Base-by-base conservation (phyloP, 164 flowering plant species). In the Buxus sempervirens region DNA sequence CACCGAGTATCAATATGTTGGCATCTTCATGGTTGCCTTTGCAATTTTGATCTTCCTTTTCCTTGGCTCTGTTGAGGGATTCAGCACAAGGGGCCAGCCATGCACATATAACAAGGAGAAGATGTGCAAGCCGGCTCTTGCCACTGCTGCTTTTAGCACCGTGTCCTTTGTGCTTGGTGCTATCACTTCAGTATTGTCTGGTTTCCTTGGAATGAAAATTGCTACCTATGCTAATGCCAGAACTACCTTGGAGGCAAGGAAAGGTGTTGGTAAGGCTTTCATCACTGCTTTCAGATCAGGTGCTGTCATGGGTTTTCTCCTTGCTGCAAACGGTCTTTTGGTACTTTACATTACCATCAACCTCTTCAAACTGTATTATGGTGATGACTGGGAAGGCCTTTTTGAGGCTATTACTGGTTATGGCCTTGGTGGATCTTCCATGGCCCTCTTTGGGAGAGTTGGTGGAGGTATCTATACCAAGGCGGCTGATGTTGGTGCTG, bases 401-500 rank as follows among this genome's bases (percentile, higher is more conserved):
- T 71, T 71, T 32, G 74, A 71, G 63, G 57, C 74, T 23, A 71
- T 71, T 36, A 71, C 74, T 32, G 70, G 74, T n/a, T 71, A 71
- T 60, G 69, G 70, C 16, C 74, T 71, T 59, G 74, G 74, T 60
- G 74, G 74, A 36, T 71, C 69, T 26, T 71, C 74, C 69, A 71
- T 71, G 74, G 74, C 74, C n/a, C 69, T 70, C 13, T 70, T 70
- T 64, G 73, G 73, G 2, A 70, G 73, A 58, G 73, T 70, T 38
- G 70, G 74, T 20, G 73, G 73, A 59, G 73, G 77, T 54, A 69
- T 68, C 19, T 73, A 73, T 27, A 74, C 77, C 19, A 74, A 74
- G 54, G 77, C 73, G 54, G 77, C 73, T 51, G 77, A 74, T 69
- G 77, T 69, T 68, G 72, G 76, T 16, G 72, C 76, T 26, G 72